These are phyloP conservation scores for Termitomyces titanicus DNA, from an alignment of 768 basidiomycete species.

Conservation along the genomic window DNA sequence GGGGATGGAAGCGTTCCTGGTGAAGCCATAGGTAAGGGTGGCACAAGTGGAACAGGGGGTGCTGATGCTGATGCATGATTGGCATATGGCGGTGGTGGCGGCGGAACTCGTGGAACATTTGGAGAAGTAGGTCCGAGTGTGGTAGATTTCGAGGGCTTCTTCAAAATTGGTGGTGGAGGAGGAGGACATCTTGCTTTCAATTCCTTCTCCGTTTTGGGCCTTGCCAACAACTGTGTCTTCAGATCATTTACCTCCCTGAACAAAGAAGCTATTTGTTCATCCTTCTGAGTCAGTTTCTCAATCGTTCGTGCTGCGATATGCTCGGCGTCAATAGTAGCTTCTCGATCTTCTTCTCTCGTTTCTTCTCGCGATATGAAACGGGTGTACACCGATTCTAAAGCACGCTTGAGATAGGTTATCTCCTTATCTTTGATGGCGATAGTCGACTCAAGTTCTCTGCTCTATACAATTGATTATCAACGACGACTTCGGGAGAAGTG, in stretches of 20 bases:
- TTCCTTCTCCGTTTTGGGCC: slow-evolving; percentile 62
- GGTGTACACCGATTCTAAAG: slow-evolving; percentile 84
- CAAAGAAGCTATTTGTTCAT: slow-evolving; percentile 57
- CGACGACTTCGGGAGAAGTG: not conserved
- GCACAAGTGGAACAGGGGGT: slow-evolving; percentile 16
- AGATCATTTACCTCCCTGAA: slow-evolving; percentile 45
- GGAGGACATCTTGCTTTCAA: slow-evolving; percentile 67
- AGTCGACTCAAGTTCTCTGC: slow-evolving; percentile 45
- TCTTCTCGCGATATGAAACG: slow-evolving; percentile 65
- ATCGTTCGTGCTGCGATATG: slow-evolving; percentile 69
- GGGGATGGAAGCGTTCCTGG: slow-evolving; percentile 22
- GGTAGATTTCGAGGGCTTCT: slow-evolving; percentile 29
- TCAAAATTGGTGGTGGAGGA: slow-evolving; percentile 55
- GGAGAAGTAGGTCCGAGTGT: not conserved
- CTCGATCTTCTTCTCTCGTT: slow-evolving; percentile 34
- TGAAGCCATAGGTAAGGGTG: slow-evolving; percentile 19
- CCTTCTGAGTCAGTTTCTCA: slow-evolving; percentile 64
- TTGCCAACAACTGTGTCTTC: slow-evolving; percentile 46
- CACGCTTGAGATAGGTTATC: slow-evolving; percentile 70
- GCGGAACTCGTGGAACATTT: slow-evolving; percentile 14
- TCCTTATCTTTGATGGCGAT: slow-evolving; percentile 66
- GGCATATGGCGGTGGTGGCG: slow-evolving; percentile 10
- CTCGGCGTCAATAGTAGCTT: slow-evolving; percentile 59
- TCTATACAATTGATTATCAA: slow-evolving; percentile 33
- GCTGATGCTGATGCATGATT: slow-evolving; percentile 5